phyloP scores from a whole-genome alignment of 2,329 filamentous ascomycete species.

The Cytospora piceicola region DNA sequence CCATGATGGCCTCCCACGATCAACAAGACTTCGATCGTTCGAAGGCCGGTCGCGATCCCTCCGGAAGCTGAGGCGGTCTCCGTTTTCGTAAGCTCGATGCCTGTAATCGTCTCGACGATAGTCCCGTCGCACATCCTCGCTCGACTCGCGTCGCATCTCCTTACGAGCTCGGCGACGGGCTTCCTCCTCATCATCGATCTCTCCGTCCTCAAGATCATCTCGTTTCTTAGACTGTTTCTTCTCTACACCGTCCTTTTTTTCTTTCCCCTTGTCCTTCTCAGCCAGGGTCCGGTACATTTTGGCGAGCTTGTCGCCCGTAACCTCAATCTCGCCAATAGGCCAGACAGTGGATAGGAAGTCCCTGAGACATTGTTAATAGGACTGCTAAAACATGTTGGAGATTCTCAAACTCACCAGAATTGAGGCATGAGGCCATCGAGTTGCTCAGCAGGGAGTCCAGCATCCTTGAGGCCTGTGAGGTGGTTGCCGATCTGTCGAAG shows the following conservation, averaged over 20 bases:
- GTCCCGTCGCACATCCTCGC: conserved; percentile 38
- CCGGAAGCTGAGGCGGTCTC: conserved; percentile 39
- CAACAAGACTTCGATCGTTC: conserved; percentile 33
- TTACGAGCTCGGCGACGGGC: conserved; percentile 34
- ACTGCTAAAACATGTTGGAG: background rate
- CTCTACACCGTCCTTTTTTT: conserved; percentile 35
- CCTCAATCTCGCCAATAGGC: conserved; percentile 44
- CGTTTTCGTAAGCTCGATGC: conserved; percentile 39
- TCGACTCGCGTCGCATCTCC: conserved; percentile 27
- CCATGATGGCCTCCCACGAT: conserved; percentile 37
- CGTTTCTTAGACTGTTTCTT: conserved; percentile 35
- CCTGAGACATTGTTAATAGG: conserved; percentile 37
- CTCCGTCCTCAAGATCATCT: conserved; percentile 44
- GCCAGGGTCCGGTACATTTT: conserved; percentile 43
- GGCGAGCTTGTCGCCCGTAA: conserved; percentile 43
- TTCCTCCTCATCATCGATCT: conserved; percentile 44
- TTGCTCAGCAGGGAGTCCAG: conserved; percentile 36
- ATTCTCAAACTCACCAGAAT: conserved; percentile 40
- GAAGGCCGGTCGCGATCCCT: conserved; percentile 37
- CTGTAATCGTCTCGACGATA: conserved; percentile 37
- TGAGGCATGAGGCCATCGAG: conserved; percentile 43
- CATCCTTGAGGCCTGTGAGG: conserved; percentile 41
- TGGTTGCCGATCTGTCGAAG: conserved; percentile 43
- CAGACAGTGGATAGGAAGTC: conserved; percentile 46
- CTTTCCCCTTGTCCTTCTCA: conserved; percentile 38